Evolutionary conservation across 1,284 basidiomycete genomes (phyloP).

Genomic region (Taiwanofungus camphoratus): DNA sequence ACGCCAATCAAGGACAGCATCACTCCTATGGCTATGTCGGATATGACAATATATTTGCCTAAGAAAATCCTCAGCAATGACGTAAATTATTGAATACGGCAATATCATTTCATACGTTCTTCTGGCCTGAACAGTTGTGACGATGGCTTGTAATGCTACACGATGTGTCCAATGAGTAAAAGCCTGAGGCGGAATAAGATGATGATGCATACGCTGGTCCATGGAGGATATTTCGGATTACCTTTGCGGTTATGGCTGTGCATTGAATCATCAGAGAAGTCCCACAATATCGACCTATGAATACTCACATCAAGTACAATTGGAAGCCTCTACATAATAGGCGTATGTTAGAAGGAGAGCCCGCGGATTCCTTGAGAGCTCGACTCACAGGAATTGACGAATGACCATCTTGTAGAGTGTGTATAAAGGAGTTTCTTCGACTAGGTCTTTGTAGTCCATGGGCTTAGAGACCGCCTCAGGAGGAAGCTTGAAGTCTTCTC

Average conservation of each 20-base stretch:
- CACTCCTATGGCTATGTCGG: constrained; percentile 50
- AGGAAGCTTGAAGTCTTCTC: constrained; percentile 28
- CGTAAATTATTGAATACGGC: background rate
- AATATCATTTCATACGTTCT: constrained; percentile 18
- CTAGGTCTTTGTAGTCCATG: constrained; percentile 30
- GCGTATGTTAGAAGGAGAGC: background rate
- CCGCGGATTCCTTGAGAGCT: constrained; percentile 2
- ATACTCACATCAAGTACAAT: constrained; percentile 29
- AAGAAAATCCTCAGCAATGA: background rate
- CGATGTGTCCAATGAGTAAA: background rate
- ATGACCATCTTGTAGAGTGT: constrained; percentile 47
- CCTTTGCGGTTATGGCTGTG: constrained; percentile 30
- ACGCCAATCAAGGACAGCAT: constrained; percentile 37
- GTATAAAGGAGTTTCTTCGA: constrained; percentile 54
- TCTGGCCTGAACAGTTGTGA: constrained; percentile 29
- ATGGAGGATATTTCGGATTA: constrained; percentile 29
- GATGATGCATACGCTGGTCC: constrained; percentile 27
- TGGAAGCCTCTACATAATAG: constrained; percentile 35
- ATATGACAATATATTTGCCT: constrained; percentile 40
- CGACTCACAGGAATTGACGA: constrained; percentile 39
- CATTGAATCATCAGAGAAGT: background rate
- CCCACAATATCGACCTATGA: background rate
- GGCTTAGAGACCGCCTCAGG: constrained; percentile 20
- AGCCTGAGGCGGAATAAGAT: background rate
- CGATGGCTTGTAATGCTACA: constrained; percentile 29